Evolutionary conservation across 495 filamentous ascomycete species (phyloP), one percentile per base, ranked within the genome.

Genomic region (Rostrohypoxylon terebratum): DNA sequence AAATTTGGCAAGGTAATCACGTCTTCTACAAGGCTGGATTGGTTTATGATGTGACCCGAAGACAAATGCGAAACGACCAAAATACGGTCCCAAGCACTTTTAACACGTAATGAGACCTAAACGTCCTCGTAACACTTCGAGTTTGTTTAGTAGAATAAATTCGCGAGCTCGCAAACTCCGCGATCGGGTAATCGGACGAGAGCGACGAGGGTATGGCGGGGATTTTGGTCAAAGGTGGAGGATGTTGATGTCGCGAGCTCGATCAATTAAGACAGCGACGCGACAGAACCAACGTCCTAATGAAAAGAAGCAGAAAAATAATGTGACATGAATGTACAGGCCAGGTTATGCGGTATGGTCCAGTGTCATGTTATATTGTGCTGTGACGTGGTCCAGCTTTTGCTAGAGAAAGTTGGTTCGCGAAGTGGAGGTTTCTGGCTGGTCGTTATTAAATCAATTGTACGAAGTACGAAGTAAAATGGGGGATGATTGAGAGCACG

Each of bases 1-100:
- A 36, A 51, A 69, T 67, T 69, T 73, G 76, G 66, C 63, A 67
- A 78, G 72, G 72, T 69, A 75, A 69, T 73, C 76, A 78, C 76
- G 71, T 51, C 76, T 78, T 78, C 76, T 78, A 78, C 76, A 66
- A 61, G 68, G 69, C 71, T 65, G 71, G 66, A 53, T 68, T 71
- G 72, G 66, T 75, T 55, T 75, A 75, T 75, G 63, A 64, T 65
- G 36, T 65, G 72, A 59, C 67, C 50, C 61, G 62, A 68, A 59
- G 58, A 40, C 28, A 63, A 59, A 54, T 65, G 38, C 60, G 66
- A 63, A 64, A 57, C 44, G 67, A 78, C 66, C 66, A 71, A 71
- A 47, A 69, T 66, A 60, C 63, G 66, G 65, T 62, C 66, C 55
- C 63, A 75, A 63, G 63, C 42, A 63, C 66, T 59, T 73, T 66